phyloP scores from a whole-genome alignment of 441 rosid genomes.

The Viola pubescens region DNA sequence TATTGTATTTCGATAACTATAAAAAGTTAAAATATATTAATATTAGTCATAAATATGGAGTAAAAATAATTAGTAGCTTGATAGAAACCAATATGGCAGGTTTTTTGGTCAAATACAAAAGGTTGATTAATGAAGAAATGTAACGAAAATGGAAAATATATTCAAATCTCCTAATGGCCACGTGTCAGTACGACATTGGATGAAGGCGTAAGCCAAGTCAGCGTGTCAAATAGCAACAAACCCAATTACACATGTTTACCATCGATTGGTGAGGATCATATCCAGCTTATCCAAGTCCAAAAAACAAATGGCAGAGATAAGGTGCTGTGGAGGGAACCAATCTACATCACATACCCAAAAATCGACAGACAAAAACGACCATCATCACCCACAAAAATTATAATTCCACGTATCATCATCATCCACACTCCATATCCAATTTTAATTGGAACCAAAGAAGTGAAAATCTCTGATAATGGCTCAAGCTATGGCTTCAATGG shows the following conservation, averaged over 20 bases:
- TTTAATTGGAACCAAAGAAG: background rate
- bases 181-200: conserved; percentile 21
- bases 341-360: conserved; percentile 34
- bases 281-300: conserved; percentile 44
- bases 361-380: conserved; percentile 4
- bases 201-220: conserved; percentile 24
- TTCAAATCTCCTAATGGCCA: conserved; percentile 14
- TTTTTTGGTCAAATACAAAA: background rate
- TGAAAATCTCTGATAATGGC: conserved; percentile 32
- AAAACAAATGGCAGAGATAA: conserved; percentile 47
- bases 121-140: background rate
- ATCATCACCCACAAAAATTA: conserved; percentile 11
- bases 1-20: too few relatives aligned
- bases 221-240: conserved; percentile 26
- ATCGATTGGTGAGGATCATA: conserved; percentile 27
- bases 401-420: conserved; percentile 18
- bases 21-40: too few relatives aligned
- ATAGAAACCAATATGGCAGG: too few relatives aligned
- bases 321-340: conserved; percentile 29
- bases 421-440: background rate
- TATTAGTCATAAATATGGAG: too few relatives aligned
- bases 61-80: too few relatives aligned
- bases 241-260: conserved; percentile 12
- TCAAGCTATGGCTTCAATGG: conserved; percentile 76
- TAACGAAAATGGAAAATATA: too few relatives aligned